A percentile compares a stretch with the other conserved stretches of the same genome.
These are phyloP conservation scores for Ophiostoma populinum DNA, from an alignment of 2,329 filamentous ascomycete species.

Conservation along the genomic window DNA sequence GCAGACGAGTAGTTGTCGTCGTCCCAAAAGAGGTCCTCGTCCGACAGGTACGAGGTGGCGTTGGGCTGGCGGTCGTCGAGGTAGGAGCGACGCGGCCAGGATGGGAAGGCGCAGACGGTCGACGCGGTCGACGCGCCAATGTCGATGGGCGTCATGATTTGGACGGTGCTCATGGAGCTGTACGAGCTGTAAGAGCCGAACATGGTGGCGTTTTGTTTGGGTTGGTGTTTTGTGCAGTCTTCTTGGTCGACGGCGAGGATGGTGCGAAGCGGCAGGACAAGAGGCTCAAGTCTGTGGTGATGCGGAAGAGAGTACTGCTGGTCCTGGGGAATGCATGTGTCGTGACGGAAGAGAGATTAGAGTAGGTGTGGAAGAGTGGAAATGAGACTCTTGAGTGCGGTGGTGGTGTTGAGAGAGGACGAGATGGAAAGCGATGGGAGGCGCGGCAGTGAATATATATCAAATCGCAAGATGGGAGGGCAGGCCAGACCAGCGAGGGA, in stretches of 20 bases:
- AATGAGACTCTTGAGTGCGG: not conserved
- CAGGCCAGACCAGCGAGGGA: too few relatives aligned
- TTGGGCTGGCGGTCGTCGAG: constrained; percentile 18
- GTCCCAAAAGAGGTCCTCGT: constrained; percentile 44
- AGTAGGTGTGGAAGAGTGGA: not conserved
- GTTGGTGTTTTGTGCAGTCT: not conserved
- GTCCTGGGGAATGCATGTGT: constrained; percentile 2
- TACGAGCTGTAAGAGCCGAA: constrained; percentile 32
- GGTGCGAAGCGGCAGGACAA: not conserved
- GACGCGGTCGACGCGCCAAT: constrained; percentile 22
- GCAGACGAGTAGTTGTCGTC: constrained; percentile 27
- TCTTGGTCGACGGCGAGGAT: not conserved
- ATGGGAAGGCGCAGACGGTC: constrained; percentile 35
- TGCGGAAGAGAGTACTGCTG: constrained; percentile 1
- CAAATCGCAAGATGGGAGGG: too few relatives aligned
- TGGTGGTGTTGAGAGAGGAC: not conserved
- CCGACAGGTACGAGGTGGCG: constrained; percentile 38
- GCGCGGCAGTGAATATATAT: too few relatives aligned
- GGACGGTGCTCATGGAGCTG: constrained; percentile 27
- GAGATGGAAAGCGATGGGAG: too few relatives aligned
- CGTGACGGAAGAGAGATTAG: not conserved
- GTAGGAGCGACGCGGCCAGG: constrained; percentile 38
- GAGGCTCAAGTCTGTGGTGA: not conserved
- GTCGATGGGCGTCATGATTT: constrained; percentile 26
- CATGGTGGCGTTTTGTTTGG: constrained; percentile 20